phyloP scores from a whole-genome alignment of 345 rosid species.

The Pistacia integerrima region DNA sequence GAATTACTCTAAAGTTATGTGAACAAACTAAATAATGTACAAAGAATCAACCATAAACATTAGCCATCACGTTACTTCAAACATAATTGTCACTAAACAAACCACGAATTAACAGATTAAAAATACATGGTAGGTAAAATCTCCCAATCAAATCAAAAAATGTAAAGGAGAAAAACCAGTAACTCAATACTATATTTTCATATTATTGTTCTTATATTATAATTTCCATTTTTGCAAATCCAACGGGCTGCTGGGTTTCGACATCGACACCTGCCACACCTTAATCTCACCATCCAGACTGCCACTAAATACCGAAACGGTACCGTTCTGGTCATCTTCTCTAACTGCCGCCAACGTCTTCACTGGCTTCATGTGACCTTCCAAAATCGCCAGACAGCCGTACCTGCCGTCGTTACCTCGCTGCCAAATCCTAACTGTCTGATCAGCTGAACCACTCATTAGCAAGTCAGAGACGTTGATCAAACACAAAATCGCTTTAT shows the following conservation, averaged over 20 bases:
- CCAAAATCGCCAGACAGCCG: constrained; percentile 64
- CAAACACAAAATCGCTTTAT: constrained; percentile 68
- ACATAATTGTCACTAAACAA: not conserved
- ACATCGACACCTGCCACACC: constrained; percentile 60
- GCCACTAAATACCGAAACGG: constrained; percentile 63
- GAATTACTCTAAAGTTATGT: too few relatives aligned
- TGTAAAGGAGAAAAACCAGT: not conserved
- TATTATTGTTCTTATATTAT: not conserved
- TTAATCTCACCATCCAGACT: constrained; percentile 79
- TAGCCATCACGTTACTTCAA: not conserved
- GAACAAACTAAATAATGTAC: not conserved
- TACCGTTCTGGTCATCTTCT: constrained; percentile 40
- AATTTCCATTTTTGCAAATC: constrained; percentile 21
- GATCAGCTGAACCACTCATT: constrained; percentile 90
- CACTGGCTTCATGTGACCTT: constrained; percentile 76
- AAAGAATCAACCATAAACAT: too few relatives aligned
- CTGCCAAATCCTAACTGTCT: constrained; percentile 83
- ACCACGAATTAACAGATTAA: not conserved
- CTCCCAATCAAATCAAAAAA: constrained; percentile 14
- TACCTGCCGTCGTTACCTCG: constrained; percentile 56
- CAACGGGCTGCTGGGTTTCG: constrained; percentile 31
- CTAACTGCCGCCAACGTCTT: constrained; percentile 66
- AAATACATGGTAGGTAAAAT: not conserved
- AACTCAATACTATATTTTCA: not conserved
- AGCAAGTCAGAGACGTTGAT: constrained; percentile 55